Evolutionary conservation across 1,284 basidiomycete genomes (phyloP), one percentile per base, ranked within the genome.

Genomic region (Cryptococcus sp.): DNA sequence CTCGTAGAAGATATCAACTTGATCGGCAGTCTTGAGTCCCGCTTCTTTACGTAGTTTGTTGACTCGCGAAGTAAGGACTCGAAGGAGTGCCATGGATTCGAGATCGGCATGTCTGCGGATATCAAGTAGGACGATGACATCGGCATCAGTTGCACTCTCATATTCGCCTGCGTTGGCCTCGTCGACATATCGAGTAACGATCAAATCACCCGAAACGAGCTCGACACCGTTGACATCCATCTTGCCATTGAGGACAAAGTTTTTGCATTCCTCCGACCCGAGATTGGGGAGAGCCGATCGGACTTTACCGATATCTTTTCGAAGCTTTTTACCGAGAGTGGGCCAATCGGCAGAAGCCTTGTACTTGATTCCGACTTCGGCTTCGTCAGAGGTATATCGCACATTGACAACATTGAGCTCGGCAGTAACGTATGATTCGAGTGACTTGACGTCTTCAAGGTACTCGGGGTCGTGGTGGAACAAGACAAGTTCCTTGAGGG

Each of bases 31-130:
- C 73, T 92, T 90, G 60, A 98, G 78, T 2, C 92, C 91, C 1
- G 91, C 92, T 74, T 92, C 91, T 78, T 99, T 99, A 61, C 96
- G 82, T 61, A 98, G 78, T 70, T 92, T 91, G 79, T 99, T 96
- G 46, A 98, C 87, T 49, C 94, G 87, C 67, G 96, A 96, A 61
- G 89, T 87, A 58, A 98, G 76, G 73, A 96, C 91, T 46, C 96
- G 83, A 43, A 91, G 86, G 36, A 93, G 81, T 76, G 91, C 92
- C 77, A 97, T 88, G 53, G 84, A 81, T 74, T 87, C 84, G 51
- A 98, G 82, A 63, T 96, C 91, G 1, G 87, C 82, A 64, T 96
- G 87, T 49, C 88, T 82, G 69, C 88, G 83, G 54, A 89, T 83
- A 74, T 98, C 94, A 40, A 98, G 82, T 44, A 96, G 81, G 56